A percentile compares a stretch with the other conserved stretches of the same genome.
Conservation (phyloP, 805 yeast genomes). For the Suhomyces sp. region DNA sequence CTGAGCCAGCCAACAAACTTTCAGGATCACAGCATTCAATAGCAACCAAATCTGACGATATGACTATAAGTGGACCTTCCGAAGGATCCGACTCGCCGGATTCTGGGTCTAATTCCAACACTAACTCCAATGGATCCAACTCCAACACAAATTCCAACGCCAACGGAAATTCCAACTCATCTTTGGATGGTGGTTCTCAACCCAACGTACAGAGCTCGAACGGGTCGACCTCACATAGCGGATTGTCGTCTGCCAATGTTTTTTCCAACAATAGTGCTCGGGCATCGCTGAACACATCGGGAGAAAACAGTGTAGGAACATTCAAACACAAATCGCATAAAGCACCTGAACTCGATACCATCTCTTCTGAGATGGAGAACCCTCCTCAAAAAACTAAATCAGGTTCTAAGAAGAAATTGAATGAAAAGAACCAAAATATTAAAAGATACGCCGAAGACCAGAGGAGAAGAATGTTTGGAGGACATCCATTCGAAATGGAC, state of each 20-base stretch:
- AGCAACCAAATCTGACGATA: slow-evolving; percentile 4
- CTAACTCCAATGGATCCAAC: not conserved
- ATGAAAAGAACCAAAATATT: slow-evolving; percentile 5
- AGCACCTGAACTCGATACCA: not conserved
- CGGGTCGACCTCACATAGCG: not conserved
- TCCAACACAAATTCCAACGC: not conserved
- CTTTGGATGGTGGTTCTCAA: not conserved
- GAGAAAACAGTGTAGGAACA: slow-evolving; percentile 6
- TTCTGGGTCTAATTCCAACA: slow-evolving; percentile 5
- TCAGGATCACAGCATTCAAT: not conserved
- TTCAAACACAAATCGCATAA: not conserved
- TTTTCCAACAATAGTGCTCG: slow-evolving; percentile 10
- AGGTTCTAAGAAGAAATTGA: not conserved
- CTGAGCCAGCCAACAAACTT: not conserved
- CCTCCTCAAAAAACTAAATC: not conserved
- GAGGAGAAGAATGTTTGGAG: slow-evolving; percentile 18
- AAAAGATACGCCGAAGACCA: slow-evolving; percentile 18
- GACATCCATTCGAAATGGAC: slow-evolving; percentile 1
- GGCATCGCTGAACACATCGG: slow-evolving; percentile 7
- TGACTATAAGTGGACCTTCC: slow-evolving; percentile 3
- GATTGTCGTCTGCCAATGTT: slow-evolving; percentile 4
- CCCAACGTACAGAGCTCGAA: not conserved
- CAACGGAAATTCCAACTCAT: not conserved
- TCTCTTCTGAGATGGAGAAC: not conserved
- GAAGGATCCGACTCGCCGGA: slow-evolving; percentile 8